These are phyloP conservation scores for Kurtzmaniella fragi DNA, from an alignment of 805 yeast genomes.

Conservation along the genomic window DNA sequence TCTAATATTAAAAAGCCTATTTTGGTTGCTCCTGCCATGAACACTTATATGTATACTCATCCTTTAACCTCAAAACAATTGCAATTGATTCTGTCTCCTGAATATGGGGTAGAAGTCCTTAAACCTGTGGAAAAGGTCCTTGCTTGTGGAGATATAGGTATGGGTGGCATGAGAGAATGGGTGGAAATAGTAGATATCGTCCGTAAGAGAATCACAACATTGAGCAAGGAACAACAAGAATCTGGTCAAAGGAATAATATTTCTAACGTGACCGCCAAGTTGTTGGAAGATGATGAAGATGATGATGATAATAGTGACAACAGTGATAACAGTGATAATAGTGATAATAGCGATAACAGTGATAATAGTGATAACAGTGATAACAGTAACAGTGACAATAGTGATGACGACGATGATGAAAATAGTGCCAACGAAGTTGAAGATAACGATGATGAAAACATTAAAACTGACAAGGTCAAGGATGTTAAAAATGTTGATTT, in stretches of 20 bases:
- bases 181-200: conserved; percentile 39
- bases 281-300: conserved; percentile 15
- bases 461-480: neutral
- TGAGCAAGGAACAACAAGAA: conserved; percentile 22
- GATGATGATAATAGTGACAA: conserved; percentile 27
- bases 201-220: conserved; percentile 25
- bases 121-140: conserved; percentile 44
- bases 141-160: conserved; percentile 45
- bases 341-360: conserved; percentile 25
- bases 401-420: conserved; percentile 29
- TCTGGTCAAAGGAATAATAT: conserved; percentile 7
- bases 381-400: conserved; percentile 34
- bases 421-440: conserved; percentile 12
- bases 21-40: conserved; percentile 45
- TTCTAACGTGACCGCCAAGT: conserved; percentile 3
- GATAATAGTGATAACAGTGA: conserved; percentile 36
- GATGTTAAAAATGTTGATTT: neutral
- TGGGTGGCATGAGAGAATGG: conserved; percentile 51
- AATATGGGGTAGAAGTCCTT: conserved; percentile 36
- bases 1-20: conserved; percentile 32
- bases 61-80: conserved; percentile 41
- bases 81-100: conserved; percentile 23
- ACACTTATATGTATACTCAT: conserved; percentile 44
- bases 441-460: conserved; percentile 7
- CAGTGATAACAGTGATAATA: conserved; percentile 34